phyloP scores from a whole-genome alignment of 306 rosid genomes.

The Cucurbita moschata region DNA sequence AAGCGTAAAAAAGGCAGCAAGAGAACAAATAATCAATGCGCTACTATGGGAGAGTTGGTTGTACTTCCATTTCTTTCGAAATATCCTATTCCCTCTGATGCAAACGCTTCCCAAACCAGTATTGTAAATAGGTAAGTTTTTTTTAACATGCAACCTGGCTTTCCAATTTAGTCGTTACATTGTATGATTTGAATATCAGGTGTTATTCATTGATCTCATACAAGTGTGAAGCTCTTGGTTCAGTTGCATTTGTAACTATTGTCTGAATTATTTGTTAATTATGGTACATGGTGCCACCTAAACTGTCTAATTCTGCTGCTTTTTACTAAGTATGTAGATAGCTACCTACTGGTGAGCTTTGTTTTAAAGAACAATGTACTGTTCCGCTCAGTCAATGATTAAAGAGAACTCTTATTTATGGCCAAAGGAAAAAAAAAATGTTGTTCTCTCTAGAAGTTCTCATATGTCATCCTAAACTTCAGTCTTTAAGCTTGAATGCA shows the following conservation, averaged over 20 bases:
- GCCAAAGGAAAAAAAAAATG: background rate
- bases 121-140: constrained; percentile 52
- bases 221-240: background rate
- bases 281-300: background rate
- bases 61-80: constrained; percentile 85
- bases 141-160: background rate
- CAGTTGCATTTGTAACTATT: background rate
- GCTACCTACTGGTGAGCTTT: background rate
- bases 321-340: background rate
- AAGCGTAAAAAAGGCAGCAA: constrained; percentile 75
- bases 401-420: background rate
- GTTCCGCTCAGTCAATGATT: background rate
- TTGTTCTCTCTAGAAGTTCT: background rate
- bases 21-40: constrained; percentile 28
- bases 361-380: background rate
- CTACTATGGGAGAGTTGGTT: constrained; percentile 68
- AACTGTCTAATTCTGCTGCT: background rate
- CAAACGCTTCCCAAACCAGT: constrained; percentile 32
- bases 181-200: background rate
- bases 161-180: background rate
- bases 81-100: constrained; percentile 61
- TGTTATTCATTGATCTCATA: background rate
- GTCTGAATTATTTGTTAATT: background rate
- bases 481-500: background rate
- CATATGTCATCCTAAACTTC: background rate